These are phyloP conservation scores for Sutorius eximius DNA, from an alignment of 1,284 basidiomycete genomes.

Conservation along the genomic window DNA sequence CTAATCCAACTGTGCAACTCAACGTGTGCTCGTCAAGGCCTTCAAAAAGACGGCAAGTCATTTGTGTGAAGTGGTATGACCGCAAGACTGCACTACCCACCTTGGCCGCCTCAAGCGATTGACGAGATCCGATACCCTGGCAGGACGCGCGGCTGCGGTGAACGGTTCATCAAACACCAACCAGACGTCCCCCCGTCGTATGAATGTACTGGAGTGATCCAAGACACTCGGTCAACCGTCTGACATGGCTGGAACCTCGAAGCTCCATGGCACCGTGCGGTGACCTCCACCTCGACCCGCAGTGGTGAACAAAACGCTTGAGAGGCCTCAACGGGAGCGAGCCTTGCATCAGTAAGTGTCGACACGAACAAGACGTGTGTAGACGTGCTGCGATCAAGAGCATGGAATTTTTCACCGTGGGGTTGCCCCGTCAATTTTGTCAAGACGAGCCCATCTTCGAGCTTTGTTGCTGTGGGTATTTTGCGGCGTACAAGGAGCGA, in stretches of 20 bases:
- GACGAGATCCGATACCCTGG: conserved; percentile 1
- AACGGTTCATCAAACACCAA: conserved; percentile 4
- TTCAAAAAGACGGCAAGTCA: conserved; percentile 22
- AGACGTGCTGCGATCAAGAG: conserved; percentile 28
- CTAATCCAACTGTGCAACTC: conserved; percentile 25
- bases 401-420: conserved; percentile 29
- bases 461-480: conserved; percentile 9
- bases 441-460: conserved; percentile 7
- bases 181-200: conserved; percentile 24
- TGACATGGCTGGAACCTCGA: conserved; percentile 15
- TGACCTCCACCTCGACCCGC: conserved; percentile 1
- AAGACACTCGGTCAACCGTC: conserved; percentile 31
- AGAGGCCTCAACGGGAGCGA: conserved; percentile 12
- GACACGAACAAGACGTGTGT: conserved; percentile 21
- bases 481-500: background rate
- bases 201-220: conserved; percentile 30
- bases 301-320: conserved; percentile 14
- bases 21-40: conserved; percentile 33
- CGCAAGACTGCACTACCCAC: conserved; percentile 8
- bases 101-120: conserved; percentile 12
- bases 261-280: background rate
- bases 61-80: conserved; percentile 33
- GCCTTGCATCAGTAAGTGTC: conserved; percentile 26
- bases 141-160: background rate
- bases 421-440: conserved; percentile 11